Conservation (phyloP, 169 alveolate genomes). For the Fabrea salina region DNA sequence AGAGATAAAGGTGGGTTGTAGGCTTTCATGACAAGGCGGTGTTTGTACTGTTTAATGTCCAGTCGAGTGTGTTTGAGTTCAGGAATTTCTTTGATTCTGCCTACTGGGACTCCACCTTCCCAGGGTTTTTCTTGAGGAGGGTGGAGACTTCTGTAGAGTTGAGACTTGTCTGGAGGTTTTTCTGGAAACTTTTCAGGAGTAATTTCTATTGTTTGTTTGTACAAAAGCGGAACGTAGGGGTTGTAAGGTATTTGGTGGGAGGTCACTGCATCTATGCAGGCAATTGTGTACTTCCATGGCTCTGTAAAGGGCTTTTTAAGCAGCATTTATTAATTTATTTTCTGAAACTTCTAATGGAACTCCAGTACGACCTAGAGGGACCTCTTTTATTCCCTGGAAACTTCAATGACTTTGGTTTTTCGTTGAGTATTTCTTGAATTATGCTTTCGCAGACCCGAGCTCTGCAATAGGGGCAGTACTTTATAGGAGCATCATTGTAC, state of each 20-base stretch:
- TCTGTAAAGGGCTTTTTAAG: not conserved
- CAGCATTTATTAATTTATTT: no score
- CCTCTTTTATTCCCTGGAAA: no score
- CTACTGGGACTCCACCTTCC: constrained; percentile 31
- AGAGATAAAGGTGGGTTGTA: constrained; percentile 27
- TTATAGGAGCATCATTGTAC: no score
- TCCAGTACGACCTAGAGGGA: no score
- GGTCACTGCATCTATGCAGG: constrained; percentile 1
- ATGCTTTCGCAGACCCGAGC: no score
- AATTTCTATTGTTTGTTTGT: constrained; percentile 1
- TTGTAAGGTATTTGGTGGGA: not conserved
- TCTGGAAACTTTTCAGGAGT: constrained; percentile 19
- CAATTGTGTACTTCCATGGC: not conserved
- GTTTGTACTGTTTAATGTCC: constrained; percentile 10
- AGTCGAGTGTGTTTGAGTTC: not conserved
- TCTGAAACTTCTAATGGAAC: no score
- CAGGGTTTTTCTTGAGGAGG: constrained; percentile 17
- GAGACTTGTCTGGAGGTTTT: constrained; percentile 25
- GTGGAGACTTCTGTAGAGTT: not conserved
- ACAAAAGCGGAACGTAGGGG: constrained; percentile 16
- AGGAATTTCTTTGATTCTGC: not conserved
- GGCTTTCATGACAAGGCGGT: not conserved
- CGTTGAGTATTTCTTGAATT: no score
- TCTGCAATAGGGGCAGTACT: no score
- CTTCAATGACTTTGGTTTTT: no score